Evolutionary conservation across 352 stramenopile genomes (phyloP).

Genomic region (Pythium apleroticum): DNA sequence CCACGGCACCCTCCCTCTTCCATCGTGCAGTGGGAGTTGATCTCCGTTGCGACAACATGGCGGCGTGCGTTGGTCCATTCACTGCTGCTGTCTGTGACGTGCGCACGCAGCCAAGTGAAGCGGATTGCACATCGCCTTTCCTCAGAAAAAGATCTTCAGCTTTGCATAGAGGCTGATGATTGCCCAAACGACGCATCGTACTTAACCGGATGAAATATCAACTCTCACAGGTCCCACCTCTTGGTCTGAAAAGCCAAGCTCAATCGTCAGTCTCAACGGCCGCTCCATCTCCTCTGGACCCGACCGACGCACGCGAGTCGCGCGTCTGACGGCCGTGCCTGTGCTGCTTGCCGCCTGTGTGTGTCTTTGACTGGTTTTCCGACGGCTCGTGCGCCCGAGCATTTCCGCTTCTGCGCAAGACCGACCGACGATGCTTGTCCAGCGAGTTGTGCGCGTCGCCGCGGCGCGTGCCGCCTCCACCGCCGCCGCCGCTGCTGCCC

Average conservation of each 20-base stretch:
- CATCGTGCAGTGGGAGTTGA: too few relatives aligned
- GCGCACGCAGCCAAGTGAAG: neutral
- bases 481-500: constrained; percentile 15
- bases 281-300: neutral
- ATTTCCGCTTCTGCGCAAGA: constrained; percentile 25
- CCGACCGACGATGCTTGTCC: constrained; percentile 24
- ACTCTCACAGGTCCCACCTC: constrained; percentile 13
- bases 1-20: neutral
- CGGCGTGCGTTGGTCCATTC: neutral
- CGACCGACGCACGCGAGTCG: constrained; percentile 5
- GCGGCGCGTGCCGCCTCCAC: constrained; percentile 1
- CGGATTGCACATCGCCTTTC: neutral
- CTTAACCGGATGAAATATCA: constrained; percentile 21
- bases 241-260: neutral
- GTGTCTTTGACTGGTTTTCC: neutral
- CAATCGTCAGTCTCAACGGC: neutral
- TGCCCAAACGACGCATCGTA: constrained; percentile 29
- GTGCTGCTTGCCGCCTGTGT: too few relatives aligned
- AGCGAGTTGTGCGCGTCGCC: constrained; percentile 16
- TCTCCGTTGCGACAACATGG: too few relatives aligned
- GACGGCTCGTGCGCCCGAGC: neutral
- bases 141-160: constrained; percentile 13
- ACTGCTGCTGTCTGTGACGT: constrained; percentile 13
- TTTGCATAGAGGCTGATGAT: constrained; percentile 8
- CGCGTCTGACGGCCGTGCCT: neutral